These are phyloP conservation scores for Chernovozyma aurita DNA, from an alignment of 1,139 yeast species.

Conservation along the genomic window DNA sequence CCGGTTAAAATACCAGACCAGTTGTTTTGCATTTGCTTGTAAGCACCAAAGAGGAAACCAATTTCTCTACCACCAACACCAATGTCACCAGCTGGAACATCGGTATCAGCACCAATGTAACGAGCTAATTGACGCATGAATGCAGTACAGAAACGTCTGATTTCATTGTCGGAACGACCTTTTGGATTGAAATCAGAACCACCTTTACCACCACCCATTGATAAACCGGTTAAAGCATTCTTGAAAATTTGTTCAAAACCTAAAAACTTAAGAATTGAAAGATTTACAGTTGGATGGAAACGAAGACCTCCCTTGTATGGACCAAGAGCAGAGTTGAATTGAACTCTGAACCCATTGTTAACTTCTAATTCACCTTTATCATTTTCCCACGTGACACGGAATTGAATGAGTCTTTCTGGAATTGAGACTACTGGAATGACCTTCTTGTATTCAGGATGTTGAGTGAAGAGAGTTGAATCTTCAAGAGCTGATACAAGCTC, in stretches of 20 bases:
- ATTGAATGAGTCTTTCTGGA: conserved; percentile 94
- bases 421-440: conserved; percentile 88
- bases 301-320: conserved; percentile 99
- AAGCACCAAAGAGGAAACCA: conserved; percentile 94
- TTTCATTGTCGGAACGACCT: conserved; percentile 87
- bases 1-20: conserved; percentile 98
- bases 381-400: conserved; percentile 97
- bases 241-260: conserved; percentile 99
- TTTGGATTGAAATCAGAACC: conserved; percentile 98
- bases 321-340: conserved; percentile 96
- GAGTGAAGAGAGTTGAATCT: conserved; percentile 84
- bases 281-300: conserved; percentile 95
- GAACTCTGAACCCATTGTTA: conserved; percentile 97
- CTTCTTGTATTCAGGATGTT: conserved; percentile 86
- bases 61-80: conserved; percentile 92
- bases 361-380: conserved; percentile 90
- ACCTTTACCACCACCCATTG: conserved; percentile 99
- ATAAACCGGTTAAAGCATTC: conserved; percentile 94
- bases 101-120: conserved; percentile 95
- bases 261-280: conserved; percentile 89
- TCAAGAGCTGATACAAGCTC: conserved; percentile 86
- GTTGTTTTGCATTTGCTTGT: conserved; percentile 85
- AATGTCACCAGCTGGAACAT: conserved; percentile 97
- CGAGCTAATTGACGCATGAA: conserved; percentile 95
- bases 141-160: conserved; percentile 93